Conservation (phyloP, 2,329 filamentous ascomycete species). For the Clonostachys chloroleuca region DNA sequence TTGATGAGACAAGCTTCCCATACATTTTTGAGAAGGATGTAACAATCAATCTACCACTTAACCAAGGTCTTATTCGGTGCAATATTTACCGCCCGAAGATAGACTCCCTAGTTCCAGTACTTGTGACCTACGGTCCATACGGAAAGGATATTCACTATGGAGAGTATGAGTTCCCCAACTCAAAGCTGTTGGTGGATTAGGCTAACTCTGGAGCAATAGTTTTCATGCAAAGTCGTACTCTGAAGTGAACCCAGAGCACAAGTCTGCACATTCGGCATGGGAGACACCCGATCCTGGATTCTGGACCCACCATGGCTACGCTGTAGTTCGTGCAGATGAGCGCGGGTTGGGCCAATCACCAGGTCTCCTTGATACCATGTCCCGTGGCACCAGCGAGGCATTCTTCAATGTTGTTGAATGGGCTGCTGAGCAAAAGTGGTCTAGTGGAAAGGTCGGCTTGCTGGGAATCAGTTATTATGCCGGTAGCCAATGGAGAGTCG, state of each 20-base stretch:
- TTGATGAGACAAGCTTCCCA: slow-evolving; percentile 15
- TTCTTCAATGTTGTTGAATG: slow-evolving; percentile 3
- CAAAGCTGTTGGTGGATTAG: too few species aligned
- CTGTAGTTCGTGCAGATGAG: slow-evolving; percentile 48
- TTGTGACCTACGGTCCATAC: slow-evolving; percentile 70
- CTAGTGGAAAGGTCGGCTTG: slow-evolving; percentile 2
- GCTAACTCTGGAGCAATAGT: slow-evolving; percentile 8
- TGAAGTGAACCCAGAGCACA: slow-evolving; percentile 48
- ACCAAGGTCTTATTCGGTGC: slow-evolving; percentile 24
- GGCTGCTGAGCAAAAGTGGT: slow-evolving; percentile 1
- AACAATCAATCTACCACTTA: slow-evolving; percentile 19
- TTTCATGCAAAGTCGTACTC: neutral
- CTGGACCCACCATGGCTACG: slow-evolving; percentile 52
- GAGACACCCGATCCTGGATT: slow-evolving; percentile 53
- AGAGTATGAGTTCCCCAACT: slow-evolving; percentile 32
- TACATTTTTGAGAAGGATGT: slow-evolving; percentile 35
- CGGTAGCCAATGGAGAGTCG: slow-evolving; percentile 39
- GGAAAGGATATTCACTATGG: slow-evolving; percentile 68
- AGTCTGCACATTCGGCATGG: slow-evolving; percentile 50
- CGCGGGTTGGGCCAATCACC: slow-evolving; percentile 40
- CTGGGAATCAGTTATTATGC: slow-evolving; percentile 41
- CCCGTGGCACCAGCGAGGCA: slow-evolving; percentile 13
- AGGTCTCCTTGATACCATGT: slow-evolving; percentile 43
- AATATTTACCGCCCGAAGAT: slow-evolving; percentile 30
- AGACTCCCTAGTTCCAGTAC: slow-evolving; percentile 40